Evolutionary conservation across 768 basidiomycete genomes (phyloP), one percentile per base, ranked within the genome.

Genomic region (Psilocybe subaeruginosa): DNA sequence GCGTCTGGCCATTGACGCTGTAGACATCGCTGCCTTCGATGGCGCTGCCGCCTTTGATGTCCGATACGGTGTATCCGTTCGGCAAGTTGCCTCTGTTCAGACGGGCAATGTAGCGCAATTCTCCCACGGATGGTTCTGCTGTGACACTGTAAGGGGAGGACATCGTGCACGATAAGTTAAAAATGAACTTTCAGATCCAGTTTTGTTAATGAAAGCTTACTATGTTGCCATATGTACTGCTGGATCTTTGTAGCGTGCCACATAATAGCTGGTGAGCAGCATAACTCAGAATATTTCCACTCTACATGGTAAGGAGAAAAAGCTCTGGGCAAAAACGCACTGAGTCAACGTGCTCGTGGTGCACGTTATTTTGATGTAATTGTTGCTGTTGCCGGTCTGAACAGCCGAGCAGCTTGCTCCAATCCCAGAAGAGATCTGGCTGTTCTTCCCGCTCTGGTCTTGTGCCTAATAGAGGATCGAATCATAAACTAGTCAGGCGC

Each of bases 211-310:
- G 2, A 9, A 53, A 50, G 63, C 71, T n/a, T 62, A 77, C 74
- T 71, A 75, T 12, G 76, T 76, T 2, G 72, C 74, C 76, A 77
- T 77, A 52, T 77, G 76, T 35, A 77, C 72, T 12, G 76, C 74
- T 8, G 76, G 74, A 47, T 72, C 72, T 27, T 72, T 76, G 63
- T 75, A 74, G 8, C 66, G 66, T 7, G 73, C 74, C 23, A 76
- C 71, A 56, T 76, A 77, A 64, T 73, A 74, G 43, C 72, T 75
- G 60, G 33, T 35, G 4, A 46, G 58, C 17, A 23, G 4, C 37
- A 8, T 29, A 48, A 37, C 58, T 31, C 31, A 23, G 23, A 12
- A 48, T 27, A 16, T 31, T 50, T 19, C n/a, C 6, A 30, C 9
- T 31, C 29, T 6, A 45, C 23, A 23, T 23, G 23, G 23, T 23